phyloP scores from a whole-genome alignment of 2,329 filamentous ascomycete genomes.

The Ophiocordyceps camponoti-floridani region DNA sequence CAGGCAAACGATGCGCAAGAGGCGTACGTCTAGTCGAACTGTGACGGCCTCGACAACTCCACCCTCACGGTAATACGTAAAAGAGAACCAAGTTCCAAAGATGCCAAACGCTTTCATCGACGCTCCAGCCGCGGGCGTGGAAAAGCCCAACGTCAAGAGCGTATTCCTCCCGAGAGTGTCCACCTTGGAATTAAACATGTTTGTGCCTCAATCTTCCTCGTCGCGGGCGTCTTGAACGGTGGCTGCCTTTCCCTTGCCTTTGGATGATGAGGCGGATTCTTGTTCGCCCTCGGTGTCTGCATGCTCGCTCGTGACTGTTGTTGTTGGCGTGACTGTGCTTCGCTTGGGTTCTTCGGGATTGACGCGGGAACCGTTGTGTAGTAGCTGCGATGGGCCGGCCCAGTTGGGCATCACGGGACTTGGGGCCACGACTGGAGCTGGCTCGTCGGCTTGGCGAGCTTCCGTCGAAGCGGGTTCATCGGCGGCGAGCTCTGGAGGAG shows the following conservation, averaged over 20 bases:
- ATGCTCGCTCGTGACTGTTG: neutral
- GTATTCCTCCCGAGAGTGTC: too few species aligned
- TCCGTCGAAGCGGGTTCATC: neutral
- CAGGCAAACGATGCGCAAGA: neutral
- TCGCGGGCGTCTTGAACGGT: slow-evolving; percentile 27
- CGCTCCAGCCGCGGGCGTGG: too few species aligned
- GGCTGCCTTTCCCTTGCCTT: slow-evolving; percentile 26
- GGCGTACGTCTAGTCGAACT: too few species aligned
- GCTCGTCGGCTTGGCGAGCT: slow-evolving; percentile 3
- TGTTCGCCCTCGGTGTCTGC: neutral
- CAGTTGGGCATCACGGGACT: slow-evolving; percentile 31
- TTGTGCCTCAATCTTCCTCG: slow-evolving; percentile 9
- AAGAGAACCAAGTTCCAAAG: too few species aligned
- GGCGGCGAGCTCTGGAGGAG: neutral
- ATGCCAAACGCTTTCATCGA: too few species aligned
- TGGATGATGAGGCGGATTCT: slow-evolving; percentile 5
- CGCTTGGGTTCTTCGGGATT: slow-evolving; percentile 6
- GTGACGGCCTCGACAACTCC: too few species aligned
- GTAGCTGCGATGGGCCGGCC: slow-evolving; percentile 31
- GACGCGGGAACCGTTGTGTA: slow-evolving; percentile 15
- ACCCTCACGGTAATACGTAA: too few species aligned
- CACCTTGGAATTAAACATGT: too few species aligned
- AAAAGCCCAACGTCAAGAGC: too few species aligned
- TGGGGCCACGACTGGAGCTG: slow-evolving; percentile 24
- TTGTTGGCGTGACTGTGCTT: neutral